These are phyloP conservation scores for Hypsizygus ulmarius DNA, from an alignment of 1,284 basidiomycete species.

Conservation along the genomic window DNA sequence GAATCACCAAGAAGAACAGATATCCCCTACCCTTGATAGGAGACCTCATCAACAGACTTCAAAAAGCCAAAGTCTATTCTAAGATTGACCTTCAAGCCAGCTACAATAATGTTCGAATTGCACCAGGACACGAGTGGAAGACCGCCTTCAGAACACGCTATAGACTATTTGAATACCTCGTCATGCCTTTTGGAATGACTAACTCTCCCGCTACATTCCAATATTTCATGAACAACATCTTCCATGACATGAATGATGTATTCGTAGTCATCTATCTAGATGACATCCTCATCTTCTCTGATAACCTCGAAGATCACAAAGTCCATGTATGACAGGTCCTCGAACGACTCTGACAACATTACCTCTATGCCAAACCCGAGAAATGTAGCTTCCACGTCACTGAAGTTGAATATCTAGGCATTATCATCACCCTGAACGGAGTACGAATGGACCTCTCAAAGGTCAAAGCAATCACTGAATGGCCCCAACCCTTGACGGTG, in stretches of 20 bases:
- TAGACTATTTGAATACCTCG: constrained; percentile 19
- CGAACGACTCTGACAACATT: constrained; percentile 22
- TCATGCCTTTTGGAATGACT: constrained; percentile 21
- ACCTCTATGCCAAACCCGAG: constrained; percentile 28
- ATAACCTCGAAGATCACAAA: constrained; percentile 23
- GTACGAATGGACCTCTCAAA: constrained; percentile 38
- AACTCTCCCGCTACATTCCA: constrained; percentile 24
- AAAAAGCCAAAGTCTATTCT: constrained; percentile 24
- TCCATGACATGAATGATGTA: constrained; percentile 17
- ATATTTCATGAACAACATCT: constrained; percentile 18
- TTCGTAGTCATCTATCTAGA: constrained; percentile 20
- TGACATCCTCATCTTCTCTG: constrained; percentile 21
- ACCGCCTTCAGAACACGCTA: constrained; percentile 19
- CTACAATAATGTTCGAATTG: constrained; percentile 9
- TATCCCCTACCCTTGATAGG: constrained; percentile 39
- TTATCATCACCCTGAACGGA: constrained; percentile 30
- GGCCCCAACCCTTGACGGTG: constrained; percentile 32
- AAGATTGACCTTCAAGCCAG: constrained; percentile 16
- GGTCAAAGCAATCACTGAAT: constrained; percentile 33
- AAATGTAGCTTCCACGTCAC: constrained; percentile 33
- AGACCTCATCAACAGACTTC: constrained; percentile 26
- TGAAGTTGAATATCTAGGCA: constrained; percentile 40
- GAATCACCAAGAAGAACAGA: constrained; percentile 34
- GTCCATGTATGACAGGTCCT: constrained; percentile 31
- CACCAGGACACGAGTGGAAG: constrained; percentile 22